Evolutionary conservation across 148 eudicot species (phyloP).

Genomic region (Spergularia bocconei): DNA sequence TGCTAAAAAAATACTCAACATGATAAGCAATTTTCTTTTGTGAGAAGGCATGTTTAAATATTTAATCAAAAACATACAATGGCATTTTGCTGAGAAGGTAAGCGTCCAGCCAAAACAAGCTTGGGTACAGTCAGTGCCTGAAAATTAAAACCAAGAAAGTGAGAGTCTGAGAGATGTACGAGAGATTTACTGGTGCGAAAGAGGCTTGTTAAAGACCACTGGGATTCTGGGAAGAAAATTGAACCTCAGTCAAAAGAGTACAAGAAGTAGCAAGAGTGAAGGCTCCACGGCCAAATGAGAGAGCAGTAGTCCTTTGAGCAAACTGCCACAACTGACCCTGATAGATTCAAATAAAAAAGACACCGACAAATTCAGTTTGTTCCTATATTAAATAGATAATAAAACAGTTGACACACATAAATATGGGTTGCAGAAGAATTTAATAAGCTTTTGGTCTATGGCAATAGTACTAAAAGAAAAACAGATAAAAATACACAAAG

Average conservation of each 20-base stretch:
- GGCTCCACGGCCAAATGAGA: slow-evolving; percentile 97
- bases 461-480: background rate
- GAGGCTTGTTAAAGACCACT: background rate
- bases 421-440: background rate
- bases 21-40: background rate
- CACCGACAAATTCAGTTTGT: slow-evolving; percentile 4
- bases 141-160: slow-evolving; percentile 14
- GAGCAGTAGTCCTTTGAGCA: slow-evolving; percentile 96
- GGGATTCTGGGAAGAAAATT: slow-evolving; percentile 14
- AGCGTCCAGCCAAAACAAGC: slow-evolving; percentile 91
- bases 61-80: slow-evolving; percentile 46
- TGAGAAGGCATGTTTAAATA: background rate
- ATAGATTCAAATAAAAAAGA: slow-evolving; percentile 11
- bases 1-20: background rate
- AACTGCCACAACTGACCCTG: slow-evolving; percentile 97
- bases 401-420: background rate
- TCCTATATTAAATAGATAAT: background rate
- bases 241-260: slow-evolving; percentile 94
- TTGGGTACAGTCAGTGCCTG: slow-evolving; percentile 92
- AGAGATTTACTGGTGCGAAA: background rate
- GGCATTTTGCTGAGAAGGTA: slow-evolving; percentile 97
- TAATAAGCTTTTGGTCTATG: background rate
- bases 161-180: background rate
- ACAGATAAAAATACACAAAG: background rate
- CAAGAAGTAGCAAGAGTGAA: slow-evolving; percentile 87